Percentiles rank a stretch among this genome's conserved stretches.
These are phyloP conservation scores for Hypomontagnella monticulosa DNA, from an alignment of 495 filamentous ascomycete genomes.

Conservation along the genomic window DNA sequence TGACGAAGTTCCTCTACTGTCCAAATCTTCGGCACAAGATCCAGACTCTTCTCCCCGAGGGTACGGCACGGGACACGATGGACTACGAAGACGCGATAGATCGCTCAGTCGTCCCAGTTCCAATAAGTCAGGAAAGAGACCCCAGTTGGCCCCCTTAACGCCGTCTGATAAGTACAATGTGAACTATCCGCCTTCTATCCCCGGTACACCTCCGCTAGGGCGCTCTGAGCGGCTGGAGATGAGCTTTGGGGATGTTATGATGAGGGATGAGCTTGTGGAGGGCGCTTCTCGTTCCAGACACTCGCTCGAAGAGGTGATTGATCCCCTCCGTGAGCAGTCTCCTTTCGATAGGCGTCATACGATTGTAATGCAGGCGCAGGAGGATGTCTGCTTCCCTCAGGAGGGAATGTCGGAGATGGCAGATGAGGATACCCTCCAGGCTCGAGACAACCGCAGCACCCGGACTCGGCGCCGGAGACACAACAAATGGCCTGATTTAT, in stretches of 20 bases:
- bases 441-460: conserved; percentile 37
- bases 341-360: conserved; percentile 57
- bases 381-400: conserved; percentile 93
- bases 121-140: conserved; percentile 50
- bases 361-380: conserved; percentile 67
- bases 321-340: conserved; percentile 41
- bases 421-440: conserved; percentile 70
- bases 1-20: conserved; percentile 69
- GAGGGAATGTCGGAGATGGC: conserved; percentile 80
- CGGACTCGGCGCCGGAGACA: conserved; percentile 63
- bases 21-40: conserved; percentile 47
- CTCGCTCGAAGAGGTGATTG: conserved; percentile 50
- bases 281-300: conserved; percentile 58
- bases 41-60: conserved; percentile 38
- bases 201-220: conserved; percentile 73
- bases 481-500: conserved; percentile 67
- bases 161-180: conserved; percentile 72
- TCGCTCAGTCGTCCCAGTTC: conserved; percentile 53
- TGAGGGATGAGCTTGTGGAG: conserved; percentile 65
- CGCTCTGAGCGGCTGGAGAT: conserved; percentile 59
- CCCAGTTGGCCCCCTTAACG: conserved; percentile 47
- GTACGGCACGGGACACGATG: conserved; percentile 55
- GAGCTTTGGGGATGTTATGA: conserved; percentile 82
- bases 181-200: conserved; percentile 96
- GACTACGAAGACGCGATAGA: conserved; percentile 33